Evolutionary conservation across 2,329 filamentous ascomycete species (phyloP).

Genomic region (Penicillium brevicompactum): DNA sequence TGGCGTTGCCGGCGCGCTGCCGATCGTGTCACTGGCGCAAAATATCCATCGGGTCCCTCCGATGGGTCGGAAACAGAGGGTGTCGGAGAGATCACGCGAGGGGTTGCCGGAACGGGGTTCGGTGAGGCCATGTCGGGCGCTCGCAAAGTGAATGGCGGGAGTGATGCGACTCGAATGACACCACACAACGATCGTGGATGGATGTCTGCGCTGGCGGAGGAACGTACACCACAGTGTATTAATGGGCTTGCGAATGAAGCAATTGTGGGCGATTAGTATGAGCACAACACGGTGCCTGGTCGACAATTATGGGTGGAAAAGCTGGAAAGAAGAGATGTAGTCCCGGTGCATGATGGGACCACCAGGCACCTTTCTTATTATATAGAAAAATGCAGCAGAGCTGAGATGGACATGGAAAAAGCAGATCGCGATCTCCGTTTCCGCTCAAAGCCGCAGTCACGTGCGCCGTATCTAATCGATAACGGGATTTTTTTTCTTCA

Average conservation of each 20-base stretch:
- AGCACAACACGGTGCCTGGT: conserved; percentile 7
- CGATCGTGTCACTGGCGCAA: conserved; percentile 76
- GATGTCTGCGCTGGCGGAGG: conserved; percentile 20
- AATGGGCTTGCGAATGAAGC: conserved; percentile 27
- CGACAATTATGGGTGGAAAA: conserved; percentile 3
- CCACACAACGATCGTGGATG: conserved; percentile 28
- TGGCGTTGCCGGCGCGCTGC: conserved; percentile 60
- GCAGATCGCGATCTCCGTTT: conserved; percentile 18
- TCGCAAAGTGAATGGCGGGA: conserved; percentile 52
- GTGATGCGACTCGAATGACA: conserved; percentile 34
- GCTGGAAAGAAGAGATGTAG: neutral
- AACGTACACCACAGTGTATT: conserved; percentile 25
- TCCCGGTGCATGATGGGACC: conserved; percentile 9
- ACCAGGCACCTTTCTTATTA: neutral
- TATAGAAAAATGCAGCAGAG: conserved; percentile 7
- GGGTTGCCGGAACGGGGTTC: conserved; percentile 70
- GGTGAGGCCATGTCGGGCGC: conserved; percentile 45
- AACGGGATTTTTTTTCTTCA: conserved; percentile 28
- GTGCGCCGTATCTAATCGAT: conserved; percentile 39
- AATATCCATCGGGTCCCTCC: conserved; percentile 62
- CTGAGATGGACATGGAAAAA: conserved; percentile 11
- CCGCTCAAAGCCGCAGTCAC: conserved; percentile 26
- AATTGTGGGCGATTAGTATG: conserved; percentile 38
- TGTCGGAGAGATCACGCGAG: conserved; percentile 86
- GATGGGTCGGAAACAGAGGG: conserved; percentile 63